A percentile compares a stretch with the other conserved stretches of the same genome.
These are phyloP conservation scores for Bipolaris sorokiniana DNA, from an alignment of 2,329 filamentous ascomycete genomes.

Conservation along the genomic window DNA sequence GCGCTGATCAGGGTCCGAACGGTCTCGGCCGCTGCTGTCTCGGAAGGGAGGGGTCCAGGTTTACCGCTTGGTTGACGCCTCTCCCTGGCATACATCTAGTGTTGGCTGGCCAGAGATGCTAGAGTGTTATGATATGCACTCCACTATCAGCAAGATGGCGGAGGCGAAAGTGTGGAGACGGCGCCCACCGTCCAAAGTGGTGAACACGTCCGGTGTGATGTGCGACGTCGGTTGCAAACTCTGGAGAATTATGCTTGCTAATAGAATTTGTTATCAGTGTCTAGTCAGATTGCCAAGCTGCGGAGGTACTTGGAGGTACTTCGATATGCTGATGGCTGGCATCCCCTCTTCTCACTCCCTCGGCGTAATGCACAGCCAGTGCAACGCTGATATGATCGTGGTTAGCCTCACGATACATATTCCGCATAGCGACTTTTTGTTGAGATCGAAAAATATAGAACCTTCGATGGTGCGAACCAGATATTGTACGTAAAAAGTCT, in stretches of 20 bases:
- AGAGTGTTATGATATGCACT: conserved; percentile 15
- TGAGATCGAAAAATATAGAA: conserved; percentile 18
- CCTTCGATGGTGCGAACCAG: neutral
- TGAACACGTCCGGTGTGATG: conserved; percentile 12
- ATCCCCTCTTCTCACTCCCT: conserved; percentile 18
- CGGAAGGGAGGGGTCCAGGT: conserved; percentile 23
- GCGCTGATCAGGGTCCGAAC: conserved; percentile 26
- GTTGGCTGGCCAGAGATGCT: conserved; percentile 10
- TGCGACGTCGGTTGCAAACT: conserved; percentile 14
- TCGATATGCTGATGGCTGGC: conserved; percentile 21
- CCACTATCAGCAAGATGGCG: conserved; percentile 15
- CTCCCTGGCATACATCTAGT: neutral
- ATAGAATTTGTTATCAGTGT: conserved; percentile 12
- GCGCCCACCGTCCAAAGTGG: conserved; percentile 7
- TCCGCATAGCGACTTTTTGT: conserved; percentile 25
- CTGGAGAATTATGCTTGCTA: conserved; percentile 14
- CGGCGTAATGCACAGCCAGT: conserved; percentile 15
- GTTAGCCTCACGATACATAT: conserved; percentile 8
- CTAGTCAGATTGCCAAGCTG: neutral
- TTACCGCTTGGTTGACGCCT: conserved; percentile 9
- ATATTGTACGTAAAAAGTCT: conserved; percentile 2
- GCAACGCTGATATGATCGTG: conserved; percentile 8
- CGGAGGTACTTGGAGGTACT: conserved; percentile 25
- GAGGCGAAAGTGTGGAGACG: conserved; percentile 15
- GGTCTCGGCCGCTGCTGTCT: conserved; percentile 14